A percentile compares a stretch with the other conserved stretches of the same genome.
These are phyloP conservation scores for Russula emetica DNA, from an alignment of 768 basidiomycete genomes.

Conservation along the genomic window DNA sequence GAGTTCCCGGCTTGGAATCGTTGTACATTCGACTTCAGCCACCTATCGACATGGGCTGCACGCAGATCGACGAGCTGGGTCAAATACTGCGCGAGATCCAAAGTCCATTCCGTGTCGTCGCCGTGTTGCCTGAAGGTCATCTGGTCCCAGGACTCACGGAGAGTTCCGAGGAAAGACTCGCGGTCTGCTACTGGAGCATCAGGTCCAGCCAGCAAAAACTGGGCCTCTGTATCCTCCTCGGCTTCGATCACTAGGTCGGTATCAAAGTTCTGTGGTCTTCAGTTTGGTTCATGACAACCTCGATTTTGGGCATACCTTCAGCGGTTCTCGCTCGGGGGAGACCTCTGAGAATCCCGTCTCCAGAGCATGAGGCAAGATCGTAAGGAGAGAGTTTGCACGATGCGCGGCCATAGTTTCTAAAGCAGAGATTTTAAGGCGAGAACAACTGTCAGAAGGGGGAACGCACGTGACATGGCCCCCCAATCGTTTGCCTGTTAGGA, in stretches of 20 bases:
- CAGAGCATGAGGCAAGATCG: conserved; percentile 46
- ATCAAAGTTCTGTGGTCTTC: conserved; percentile 46
- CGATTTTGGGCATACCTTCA: conserved; percentile 41
- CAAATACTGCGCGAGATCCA: conserved; percentile 40
- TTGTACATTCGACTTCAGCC: conserved; percentile 48
- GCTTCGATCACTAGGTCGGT: conserved; percentile 41
- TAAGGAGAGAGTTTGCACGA: conserved; percentile 39
- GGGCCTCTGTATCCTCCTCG: conserved; percentile 38
- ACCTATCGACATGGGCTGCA: conserved; percentile 45
- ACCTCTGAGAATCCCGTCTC: conserved; percentile 45
- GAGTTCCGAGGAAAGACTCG: conserved; percentile 30
- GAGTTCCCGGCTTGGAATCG: conserved; percentile 46
- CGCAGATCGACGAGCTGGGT: conserved; percentile 41
- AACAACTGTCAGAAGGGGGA: not conserved
- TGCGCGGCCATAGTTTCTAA: conserved; percentile 50
- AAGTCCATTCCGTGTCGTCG: conserved; percentile 43
- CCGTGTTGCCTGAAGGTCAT: conserved; percentile 35
- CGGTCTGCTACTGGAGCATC: conserved; percentile 27
- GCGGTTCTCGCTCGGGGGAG: conserved; percentile 43
- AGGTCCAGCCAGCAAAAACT: conserved; percentile 35
- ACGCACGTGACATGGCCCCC: conserved; percentile 59
- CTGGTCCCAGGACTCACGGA: conserved; percentile 35
- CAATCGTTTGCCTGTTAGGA: conserved; percentile 53
- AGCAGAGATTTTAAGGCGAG: not conserved
- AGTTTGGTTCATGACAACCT: not conserved